These are phyloP conservation scores for Anthracocystis walkeri DNA, from an alignment of 1,284 basidiomycete genomes.

Conservation along the genomic window DNA sequence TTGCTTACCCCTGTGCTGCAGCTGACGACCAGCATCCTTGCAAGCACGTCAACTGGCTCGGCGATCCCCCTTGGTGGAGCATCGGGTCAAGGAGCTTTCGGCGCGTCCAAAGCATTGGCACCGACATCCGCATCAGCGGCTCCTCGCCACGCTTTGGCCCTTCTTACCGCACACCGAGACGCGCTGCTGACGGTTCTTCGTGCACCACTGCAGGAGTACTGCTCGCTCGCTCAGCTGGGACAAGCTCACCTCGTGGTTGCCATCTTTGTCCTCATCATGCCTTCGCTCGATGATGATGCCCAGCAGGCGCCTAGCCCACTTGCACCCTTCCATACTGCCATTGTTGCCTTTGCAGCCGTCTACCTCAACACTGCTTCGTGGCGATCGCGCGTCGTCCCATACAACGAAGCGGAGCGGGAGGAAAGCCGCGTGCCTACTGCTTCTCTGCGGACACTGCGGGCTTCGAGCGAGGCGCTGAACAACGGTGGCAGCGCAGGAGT, in stretches of 20 bases:
- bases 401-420: constrained; percentile 78
- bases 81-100: constrained; percentile 70
- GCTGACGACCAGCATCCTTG: constrained; percentile 74
- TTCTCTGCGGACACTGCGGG: constrained; percentile 36
- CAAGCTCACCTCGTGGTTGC: constrained; percentile 80
- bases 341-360: constrained; percentile 81
- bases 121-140: constrained; percentile 40
- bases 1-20: constrained; percentile 86
- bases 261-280: constrained; percentile 77
- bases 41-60: constrained; percentile 71
- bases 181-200: constrained; percentile 83
- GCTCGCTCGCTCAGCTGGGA: constrained; percentile 76
- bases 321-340: constrained; percentile 77
- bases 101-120: constrained; percentile 34
- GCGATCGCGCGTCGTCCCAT: constrained; percentile 76
- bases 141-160: constrained; percentile 77
- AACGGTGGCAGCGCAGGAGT: constrained; percentile 16
- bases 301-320: constrained; percentile 74
- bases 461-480: constrained; percentile 31
- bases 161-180: constrained; percentile 81
- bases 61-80: constrained; percentile 69
- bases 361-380: constrained; percentile 78
- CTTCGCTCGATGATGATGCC: constrained; percentile 80
- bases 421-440: constrained; percentile 70
- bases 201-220: constrained; percentile 77